Percentiles rank a stretch among this genome's conserved stretches.
Conservation (phyloP, 1,284 basidiomycete species). For the Gomphus bonarii region DNA sequence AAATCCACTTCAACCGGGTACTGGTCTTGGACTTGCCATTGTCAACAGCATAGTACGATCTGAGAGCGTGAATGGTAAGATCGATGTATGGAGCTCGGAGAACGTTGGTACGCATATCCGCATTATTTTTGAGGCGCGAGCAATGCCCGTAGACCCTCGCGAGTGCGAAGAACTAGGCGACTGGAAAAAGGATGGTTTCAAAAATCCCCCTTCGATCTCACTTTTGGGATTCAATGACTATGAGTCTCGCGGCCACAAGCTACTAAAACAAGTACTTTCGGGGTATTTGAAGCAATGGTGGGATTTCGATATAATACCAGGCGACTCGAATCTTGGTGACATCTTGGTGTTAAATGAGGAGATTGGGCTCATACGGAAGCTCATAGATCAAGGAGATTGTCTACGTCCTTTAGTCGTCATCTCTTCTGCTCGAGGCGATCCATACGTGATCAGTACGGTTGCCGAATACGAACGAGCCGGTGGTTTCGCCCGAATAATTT, state of each 20-base stretch:
- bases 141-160: constrained; percentile 34
- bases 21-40: constrained; percentile 93
- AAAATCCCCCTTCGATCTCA: constrained; percentile 45
- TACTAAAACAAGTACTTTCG: constrained; percentile 53
- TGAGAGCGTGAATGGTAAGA: constrained; percentile 79
- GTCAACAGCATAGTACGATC: constrained; percentile 89
- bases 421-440: constrained; percentile 59
- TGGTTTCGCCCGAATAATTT: constrained; percentile 77
- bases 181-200: constrained; percentile 36
- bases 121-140: constrained; percentile 74
- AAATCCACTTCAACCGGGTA: constrained; percentile 85
- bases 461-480: constrained; percentile 72
- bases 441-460: constrained; percentile 49
- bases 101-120: constrained; percentile 90
- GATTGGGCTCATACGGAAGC: constrained; percentile 42
- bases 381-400: constrained; percentile 48
- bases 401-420: constrained; percentile 64
- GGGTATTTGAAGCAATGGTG: constrained; percentile 70
- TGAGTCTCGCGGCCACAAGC: constrained; percentile 50
- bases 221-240: constrained; percentile 69
- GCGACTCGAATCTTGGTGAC: constrained; percentile 44
- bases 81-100: constrained; percentile 83
- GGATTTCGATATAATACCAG: constrained; percentile 39
- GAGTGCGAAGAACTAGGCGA: constrained; percentile 30
- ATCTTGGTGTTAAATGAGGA: constrained; percentile 84